Evolutionary conservation across 2,329 filamentous ascomycete species (phyloP), one percentile per base, ranked within the genome.

Genomic region (Xylariomycetidae sp.): DNA sequence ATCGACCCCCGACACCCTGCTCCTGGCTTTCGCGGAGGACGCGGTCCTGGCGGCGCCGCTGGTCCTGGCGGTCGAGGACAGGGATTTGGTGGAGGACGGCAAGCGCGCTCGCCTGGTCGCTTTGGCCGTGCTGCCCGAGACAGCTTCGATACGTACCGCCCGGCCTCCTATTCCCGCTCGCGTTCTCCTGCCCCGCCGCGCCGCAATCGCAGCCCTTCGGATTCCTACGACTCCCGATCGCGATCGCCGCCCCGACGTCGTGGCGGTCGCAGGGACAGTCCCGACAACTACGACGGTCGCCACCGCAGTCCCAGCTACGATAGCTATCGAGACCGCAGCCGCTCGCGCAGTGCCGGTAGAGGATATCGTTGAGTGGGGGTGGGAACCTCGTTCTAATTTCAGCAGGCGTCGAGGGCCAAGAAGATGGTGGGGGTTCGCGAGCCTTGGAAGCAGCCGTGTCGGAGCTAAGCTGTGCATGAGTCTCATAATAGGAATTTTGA

Each of bases 141-240:
- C 63, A 67, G 30, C 35, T 49, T 47, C 29, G 74, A 81, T 46
- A 72, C 69, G 18, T 85, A 82, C 53, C 70, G 79, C 5, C 79
- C 79, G n/a, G 65, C 68, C 6, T 65, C 61, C 39, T 65, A 61
- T 27, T 69, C 68, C n/a, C 57, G 66, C 38, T 74, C 72, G 15
- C 56, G 72, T 36, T 55, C 54, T 3, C 57, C 52, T 24, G n/a
- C n/a, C n/a, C 57, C 46, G 14, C 49, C 43, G 5, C 56, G 53
- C 13, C 60, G 51, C 24, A 47, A 50, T 25, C 54, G 52, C 25
- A 52, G 53, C 32, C 50, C 42, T 16, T 50, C 53, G 5, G 47
- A 53, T 22, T 51, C 49, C 7, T 57, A 54, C 34, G 51, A 40
- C 20, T 52, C 48, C 14, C 50, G 61, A 29, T 63, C 62, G 8